Base-by-base conservation (phyloP, 2,329 filamentous ascomycete species). In the Sporothrix curviconia region DNA sequence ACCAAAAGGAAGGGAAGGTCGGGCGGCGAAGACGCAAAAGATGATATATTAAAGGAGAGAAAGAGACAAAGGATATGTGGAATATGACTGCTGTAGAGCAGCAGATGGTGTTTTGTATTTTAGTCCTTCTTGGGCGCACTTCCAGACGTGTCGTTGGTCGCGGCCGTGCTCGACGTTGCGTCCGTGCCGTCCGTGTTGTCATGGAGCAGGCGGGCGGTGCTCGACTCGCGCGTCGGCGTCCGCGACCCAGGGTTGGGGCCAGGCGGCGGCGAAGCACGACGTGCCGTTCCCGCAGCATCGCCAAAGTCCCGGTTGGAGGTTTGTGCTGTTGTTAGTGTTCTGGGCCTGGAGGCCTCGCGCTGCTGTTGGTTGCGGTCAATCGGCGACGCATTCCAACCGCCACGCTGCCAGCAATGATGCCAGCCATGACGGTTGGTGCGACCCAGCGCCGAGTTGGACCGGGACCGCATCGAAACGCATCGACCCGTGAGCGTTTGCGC, bases 341-440 rank as follows among this genome's bases (percentile, higher is more conserved):
- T 30, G 34, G 8, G 39, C 25, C 40, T 39, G 22, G 11, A 36
- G 49, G n/a, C n/a, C 47, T 57, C 4, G 34, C 40, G 52, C 70
- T 72, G 17, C 64, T 67, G 50, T 70, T 72, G 8, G n/a, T 81
- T 57, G 19, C 62, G 74, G 59, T 85, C 84, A 56, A 84, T 80
- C 1, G 88, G 88, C 49, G 86, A 89, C 87, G 87, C 92, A n/a
- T n/a, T 30, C 85, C 86, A 14, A 84, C 87, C 34, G 84, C 87
- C 34, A 92, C 82, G 66, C 85, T 86, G 43, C 87, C 88, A 8
- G 87, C 89, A 51, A 92, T 83, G 58, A 92, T 86, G 60, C 89
- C 89, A n/a, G 88, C 86, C 88, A 91, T 91, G 60, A 90, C 87
- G 7, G 85, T 84, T 1, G 87, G 85, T 2, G 87, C 86, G 11